phyloP scores from a whole-genome alignment of 1,284 basidiomycete species.

The Leucoagaricus sp. region DNA sequence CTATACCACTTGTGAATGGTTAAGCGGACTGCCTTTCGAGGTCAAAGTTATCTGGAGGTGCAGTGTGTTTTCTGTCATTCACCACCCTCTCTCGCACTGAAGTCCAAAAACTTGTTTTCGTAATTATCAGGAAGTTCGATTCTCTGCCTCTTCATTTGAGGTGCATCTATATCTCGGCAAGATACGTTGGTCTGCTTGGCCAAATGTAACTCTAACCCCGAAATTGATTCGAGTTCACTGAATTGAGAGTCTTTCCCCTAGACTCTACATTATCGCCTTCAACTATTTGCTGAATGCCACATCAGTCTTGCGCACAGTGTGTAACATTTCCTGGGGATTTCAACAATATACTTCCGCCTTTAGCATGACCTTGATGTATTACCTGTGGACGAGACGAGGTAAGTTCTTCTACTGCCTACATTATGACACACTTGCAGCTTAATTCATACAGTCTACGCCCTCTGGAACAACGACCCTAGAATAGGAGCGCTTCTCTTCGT shows the following conservation, averaged over 20 bases:
- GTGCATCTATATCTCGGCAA: constrained; percentile 12
- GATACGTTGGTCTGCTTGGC: constrained; percentile 12
- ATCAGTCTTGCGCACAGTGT: not conserved
- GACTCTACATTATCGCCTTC: not conserved
- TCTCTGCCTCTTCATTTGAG: constrained; percentile 9
- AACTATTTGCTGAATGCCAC: not conserved
- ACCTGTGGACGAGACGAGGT: not conserved
- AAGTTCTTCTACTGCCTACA: not conserved
- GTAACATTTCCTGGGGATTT: not conserved
- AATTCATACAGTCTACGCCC: not conserved
- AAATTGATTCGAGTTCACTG: too few species aligned
- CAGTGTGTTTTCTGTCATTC: not conserved
- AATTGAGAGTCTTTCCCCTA: not conserved
- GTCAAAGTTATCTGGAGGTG: not conserved
- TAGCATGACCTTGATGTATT: not conserved
- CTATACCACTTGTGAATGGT: not conserved
- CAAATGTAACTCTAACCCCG: constrained; percentile 11
- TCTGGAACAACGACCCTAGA: not conserved
- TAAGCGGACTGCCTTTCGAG: not conserved
- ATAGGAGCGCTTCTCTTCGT: not conserved
- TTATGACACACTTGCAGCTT: not conserved
- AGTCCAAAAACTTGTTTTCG: not conserved
- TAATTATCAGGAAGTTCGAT: not conserved
- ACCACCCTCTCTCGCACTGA: not conserved
- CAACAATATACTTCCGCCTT: not conserved